Percentiles rank a stretch among this genome's conserved stretches.
phyloP scores from a whole-genome alignment of 495 filamentous ascomycete genomes.

The Neurospora hispaniola region DNA sequence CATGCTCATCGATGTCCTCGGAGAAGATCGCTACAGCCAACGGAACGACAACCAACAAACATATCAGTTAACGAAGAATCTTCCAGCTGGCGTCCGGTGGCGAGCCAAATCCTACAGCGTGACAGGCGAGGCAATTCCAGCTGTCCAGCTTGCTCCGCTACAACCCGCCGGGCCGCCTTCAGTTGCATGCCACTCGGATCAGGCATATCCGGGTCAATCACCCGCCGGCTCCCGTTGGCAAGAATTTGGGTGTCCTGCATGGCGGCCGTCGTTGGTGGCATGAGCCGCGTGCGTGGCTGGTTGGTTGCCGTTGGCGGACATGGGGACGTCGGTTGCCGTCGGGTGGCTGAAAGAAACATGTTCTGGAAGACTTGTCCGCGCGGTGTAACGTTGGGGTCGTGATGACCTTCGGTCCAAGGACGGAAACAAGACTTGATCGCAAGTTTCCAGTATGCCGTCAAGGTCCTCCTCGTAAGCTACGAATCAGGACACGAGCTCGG shows the following conservation, averaged over 20 bases:
- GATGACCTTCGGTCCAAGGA: background rate
- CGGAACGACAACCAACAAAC: too few relatives aligned
- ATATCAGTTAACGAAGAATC: background rate
- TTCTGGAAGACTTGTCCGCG: background rate
- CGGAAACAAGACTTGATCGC: background rate
- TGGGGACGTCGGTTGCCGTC: background rate
- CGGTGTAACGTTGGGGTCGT: background rate
- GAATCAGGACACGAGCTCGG: background rate
- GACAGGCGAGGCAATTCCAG: background rate
- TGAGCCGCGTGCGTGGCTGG: background rate
- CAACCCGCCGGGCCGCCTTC: background rate
- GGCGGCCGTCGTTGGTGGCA: background rate
- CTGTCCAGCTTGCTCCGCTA: background rate
- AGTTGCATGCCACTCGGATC: background rate
- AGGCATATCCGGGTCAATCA: background rate
- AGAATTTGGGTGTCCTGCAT: background rate
- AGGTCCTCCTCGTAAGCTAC: background rate
- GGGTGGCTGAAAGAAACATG: background rate
- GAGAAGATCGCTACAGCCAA: background rate
- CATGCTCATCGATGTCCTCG: background rate
- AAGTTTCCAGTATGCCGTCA: background rate
- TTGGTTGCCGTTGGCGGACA: background rate
- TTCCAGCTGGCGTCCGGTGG: background rate
- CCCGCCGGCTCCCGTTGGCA: background rate
- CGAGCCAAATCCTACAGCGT: background rate